Percentiles rank a stretch among this genome's conserved stretches.
Conservation (phyloP, 768 basidiomycete species). For the Macrolepiota dolichaula region DNA sequence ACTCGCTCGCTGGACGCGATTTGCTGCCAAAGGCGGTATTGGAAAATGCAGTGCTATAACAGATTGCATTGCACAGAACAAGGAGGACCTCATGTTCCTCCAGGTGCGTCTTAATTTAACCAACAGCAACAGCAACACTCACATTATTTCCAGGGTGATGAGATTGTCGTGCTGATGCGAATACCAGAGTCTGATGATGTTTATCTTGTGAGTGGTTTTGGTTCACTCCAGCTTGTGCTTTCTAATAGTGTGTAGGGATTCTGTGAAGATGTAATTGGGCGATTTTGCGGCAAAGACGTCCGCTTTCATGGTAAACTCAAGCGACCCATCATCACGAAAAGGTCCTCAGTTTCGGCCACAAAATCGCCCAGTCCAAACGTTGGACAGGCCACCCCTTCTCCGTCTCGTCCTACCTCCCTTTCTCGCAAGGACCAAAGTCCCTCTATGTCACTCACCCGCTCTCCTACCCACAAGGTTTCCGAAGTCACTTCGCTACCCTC, state of each 20-base stretch:
- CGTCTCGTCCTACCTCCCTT: not conserved
- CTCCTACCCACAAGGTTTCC: not conserved
- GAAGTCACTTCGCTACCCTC: not conserved
- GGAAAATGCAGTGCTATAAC: conserved; percentile 71
- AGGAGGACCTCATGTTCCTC: conserved; percentile 84
- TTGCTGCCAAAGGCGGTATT: conserved; percentile 83
- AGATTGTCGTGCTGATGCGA: conserved; percentile 76
- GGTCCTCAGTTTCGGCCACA: conserved; percentile 39
- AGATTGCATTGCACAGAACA: conserved; percentile 72
- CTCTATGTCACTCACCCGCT: not conserved
- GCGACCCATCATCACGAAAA: conserved; percentile 74
- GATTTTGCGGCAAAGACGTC: conserved; percentile 62
- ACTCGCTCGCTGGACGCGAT: conserved; percentile 78
- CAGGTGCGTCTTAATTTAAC: conserved; percentile 45
- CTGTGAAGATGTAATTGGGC: conserved; percentile 85
- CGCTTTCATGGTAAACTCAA: conserved; percentile 74
- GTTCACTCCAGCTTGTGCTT: not conserved
- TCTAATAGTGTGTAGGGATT: conserved; percentile 51
- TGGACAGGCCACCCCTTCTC: conserved; percentile 6
- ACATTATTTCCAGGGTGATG: conserved; percentile 59
- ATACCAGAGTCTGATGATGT: conserved; percentile 47
- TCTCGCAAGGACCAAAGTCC: conserved; percentile 1
- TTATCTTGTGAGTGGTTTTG: conserved; percentile 49
- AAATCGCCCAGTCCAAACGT: conserved; percentile 10
- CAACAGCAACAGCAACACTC: not conserved